These are phyloP conservation scores for Asclepias syriaca DNA, from an alignment of 257 asterid genomes.

Conservation along the genomic window DNA sequence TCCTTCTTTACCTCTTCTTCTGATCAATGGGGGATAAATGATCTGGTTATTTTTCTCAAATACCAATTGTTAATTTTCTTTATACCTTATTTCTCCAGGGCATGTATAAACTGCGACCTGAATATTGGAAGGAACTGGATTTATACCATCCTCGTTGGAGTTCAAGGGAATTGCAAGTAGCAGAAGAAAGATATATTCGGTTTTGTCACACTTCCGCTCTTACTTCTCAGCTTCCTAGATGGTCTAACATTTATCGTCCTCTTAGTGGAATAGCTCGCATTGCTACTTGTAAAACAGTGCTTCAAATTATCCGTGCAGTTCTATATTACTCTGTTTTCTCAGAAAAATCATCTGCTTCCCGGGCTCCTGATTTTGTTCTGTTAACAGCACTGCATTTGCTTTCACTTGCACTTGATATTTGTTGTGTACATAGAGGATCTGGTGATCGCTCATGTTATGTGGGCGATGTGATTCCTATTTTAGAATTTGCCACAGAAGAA, in stretches of 20 bases:
- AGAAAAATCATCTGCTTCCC: constrained; percentile 45
- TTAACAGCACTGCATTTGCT: constrained; percentile 76
- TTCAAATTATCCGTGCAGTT: constrained; percentile 77
- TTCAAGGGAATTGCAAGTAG: constrained; percentile 81
- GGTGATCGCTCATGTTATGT: constrained; percentile 43
- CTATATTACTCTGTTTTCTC: constrained; percentile 69
- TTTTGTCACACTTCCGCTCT: constrained; percentile 78
- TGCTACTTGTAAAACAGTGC: constrained; percentile 77
- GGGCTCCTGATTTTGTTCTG: constrained; percentile 86
- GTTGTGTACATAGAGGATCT: constrained; percentile 52
- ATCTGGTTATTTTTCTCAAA: background rate
- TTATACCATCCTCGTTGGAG: constrained; percentile 96
- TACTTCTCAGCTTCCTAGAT: constrained; percentile 78
- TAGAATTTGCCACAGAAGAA: constrained; percentile 78
- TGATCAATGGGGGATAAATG: background rate
- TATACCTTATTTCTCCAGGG: constrained; percentile 53
- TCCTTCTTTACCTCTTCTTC: background rate
- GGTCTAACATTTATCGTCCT: constrained; percentile 80
- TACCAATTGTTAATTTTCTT: constrained; percentile 7
- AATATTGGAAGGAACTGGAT: constrained; percentile 88
- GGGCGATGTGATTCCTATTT: constrained; percentile 62
- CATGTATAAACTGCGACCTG: constrained; percentile 64
- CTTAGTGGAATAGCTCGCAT: constrained; percentile 73
- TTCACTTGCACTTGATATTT: constrained; percentile 76
- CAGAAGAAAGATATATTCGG: constrained; percentile 86